These are phyloP conservation scores for Plasmopara viticola DNA, from an alignment of 352 stramenopile genomes.

Conservation along the genomic window DNA sequence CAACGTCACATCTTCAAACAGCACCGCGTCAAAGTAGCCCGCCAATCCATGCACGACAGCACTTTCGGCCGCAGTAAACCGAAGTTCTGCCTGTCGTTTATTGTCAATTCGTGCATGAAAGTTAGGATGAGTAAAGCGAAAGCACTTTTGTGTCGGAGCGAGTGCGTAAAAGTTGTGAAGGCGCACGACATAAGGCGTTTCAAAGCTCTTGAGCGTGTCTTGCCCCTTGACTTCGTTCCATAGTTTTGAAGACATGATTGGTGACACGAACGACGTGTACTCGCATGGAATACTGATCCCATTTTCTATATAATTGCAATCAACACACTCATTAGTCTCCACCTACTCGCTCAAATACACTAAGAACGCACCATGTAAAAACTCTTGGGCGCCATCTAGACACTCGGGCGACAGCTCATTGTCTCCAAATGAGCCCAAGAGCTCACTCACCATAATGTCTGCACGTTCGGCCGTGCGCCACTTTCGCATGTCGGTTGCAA, in stretches of 20 bases:
- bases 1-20: slow-evolving; percentile 91
- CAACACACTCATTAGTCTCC: slow-evolving; percentile 5
- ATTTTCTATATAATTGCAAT: slow-evolving; percentile 31
- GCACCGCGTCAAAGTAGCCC: slow-evolving; percentile 93
- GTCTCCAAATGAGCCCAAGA: slow-evolving; percentile 96
- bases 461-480: slow-evolving; percentile 74
- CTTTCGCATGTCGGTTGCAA: slow-evolving; percentile 81
- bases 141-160: slow-evolving; percentile 83
- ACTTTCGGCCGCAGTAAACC: slow-evolving; percentile 44
- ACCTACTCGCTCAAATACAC: not conserved
- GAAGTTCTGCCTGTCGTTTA: slow-evolving; percentile 55
- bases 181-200: slow-evolving; percentile 97
- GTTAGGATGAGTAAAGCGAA: slow-evolving; percentile 93
- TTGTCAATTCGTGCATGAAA: slow-evolving; percentile 74
- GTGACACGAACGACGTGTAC: slow-evolving; percentile 94
- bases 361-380: slow-evolving; percentile 71
- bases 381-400: slow-evolving; percentile 91
- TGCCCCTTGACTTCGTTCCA: slow-evolving; percentile 88
- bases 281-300: slow-evolving; percentile 87
- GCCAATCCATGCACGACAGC: slow-evolving; percentile 92
- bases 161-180: slow-evolving; percentile 90
- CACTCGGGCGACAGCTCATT: slow-evolving; percentile 99
- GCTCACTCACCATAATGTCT: slow-evolving; percentile 95
- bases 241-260: slow-evolving; percentile 92
- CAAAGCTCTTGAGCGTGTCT: slow-evolving; percentile 78